Percentiles rank a stretch among this genome's conserved stretches.
Conservation (phyloP, 2,329 filamentous ascomycete genomes). For the Chalaropsis ovoidea region DNA sequence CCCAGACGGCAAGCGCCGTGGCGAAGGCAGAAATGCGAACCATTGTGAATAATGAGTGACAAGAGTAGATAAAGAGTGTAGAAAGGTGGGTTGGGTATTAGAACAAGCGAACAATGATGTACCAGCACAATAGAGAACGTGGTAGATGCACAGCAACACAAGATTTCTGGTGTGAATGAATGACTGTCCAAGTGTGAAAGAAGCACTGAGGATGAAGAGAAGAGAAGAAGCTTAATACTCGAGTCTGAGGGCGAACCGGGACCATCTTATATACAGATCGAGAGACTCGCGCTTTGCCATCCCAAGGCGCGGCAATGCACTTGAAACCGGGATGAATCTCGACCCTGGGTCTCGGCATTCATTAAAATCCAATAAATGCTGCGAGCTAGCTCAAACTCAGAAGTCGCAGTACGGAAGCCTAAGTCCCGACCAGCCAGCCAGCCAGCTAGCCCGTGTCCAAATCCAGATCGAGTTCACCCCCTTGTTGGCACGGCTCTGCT, state of each 20-base stretch:
- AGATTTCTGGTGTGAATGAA: constrained; percentile 1
- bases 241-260: not conserved
- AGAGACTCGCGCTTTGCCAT: not conserved
- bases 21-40: not conserved
- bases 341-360: not conserved
- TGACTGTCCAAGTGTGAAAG: constrained; percentile 1
- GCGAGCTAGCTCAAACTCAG: not conserved
- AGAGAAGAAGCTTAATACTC: not conserved
- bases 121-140: constrained; percentile 10
- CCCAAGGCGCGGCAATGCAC: not conserved
- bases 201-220: constrained; percentile 2
- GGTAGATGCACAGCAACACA: constrained; percentile 14
- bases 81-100: not conserved
- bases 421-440: not conserved
- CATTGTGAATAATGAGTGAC: not conserved
- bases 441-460: no score
- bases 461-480: not conserved
- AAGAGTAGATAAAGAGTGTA: not conserved
- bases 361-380: not conserved
- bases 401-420: not conserved
- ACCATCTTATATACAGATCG: constrained; percentile 9
- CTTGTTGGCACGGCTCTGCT: not conserved
- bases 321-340: not conserved
- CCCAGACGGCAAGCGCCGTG: not conserved
- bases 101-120: constrained; percentile 12